Evolutionary conservation across 2,329 filamentous ascomycete genomes (phyloP), one percentile per base, ranked within the genome.

Genomic region (Gaeumannomyces tritici): DNA sequence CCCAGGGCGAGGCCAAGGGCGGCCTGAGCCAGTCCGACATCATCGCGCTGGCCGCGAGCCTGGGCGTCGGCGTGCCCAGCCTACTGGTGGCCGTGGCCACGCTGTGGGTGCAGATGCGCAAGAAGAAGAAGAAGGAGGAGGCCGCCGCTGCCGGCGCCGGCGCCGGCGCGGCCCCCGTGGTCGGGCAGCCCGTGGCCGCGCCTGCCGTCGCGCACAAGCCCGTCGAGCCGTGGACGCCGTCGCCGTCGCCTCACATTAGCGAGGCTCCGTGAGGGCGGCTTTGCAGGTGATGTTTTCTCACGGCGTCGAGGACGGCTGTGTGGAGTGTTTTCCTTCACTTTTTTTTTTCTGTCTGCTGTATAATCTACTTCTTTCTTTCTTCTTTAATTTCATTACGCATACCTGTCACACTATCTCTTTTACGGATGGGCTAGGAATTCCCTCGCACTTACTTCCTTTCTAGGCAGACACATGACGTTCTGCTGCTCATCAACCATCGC

Each of bases 1-100:
- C 9, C 21, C 29, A 21, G 42, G 59, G 27, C 9, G 61, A 59
- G 27, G 61, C 58, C 7, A 65, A 66, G 47, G 57, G 60, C 5
- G 67, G 69, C 4, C 55, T 70, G 12, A 70, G 67, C 62, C 64
- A 68, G 55, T 70, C 67, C 8, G 67, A 70, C 11, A 65, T 66
- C 11, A 66, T 70, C 9, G 69, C 68, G 1, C 42, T 70, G 33
- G 69, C 69, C 4, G 68, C 69, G 12, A 68, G 67, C 27, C 63
- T 68, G 59, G 68, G 68, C 21, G 62, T 73, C 29, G 72, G 69
- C 2, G 66, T 71, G 42, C 67, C 66, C 71, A 79, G 61, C 67
- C 76, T 62, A 73, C 71, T 57, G 64, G 70, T 66, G 29, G 78
- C 60, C 71, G 60, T 60, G 54, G 54, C 66, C 56, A 66, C 66